Conservation (phyloP, 2,329 filamentous ascomycete species). For the Phoma sp. region DNA sequence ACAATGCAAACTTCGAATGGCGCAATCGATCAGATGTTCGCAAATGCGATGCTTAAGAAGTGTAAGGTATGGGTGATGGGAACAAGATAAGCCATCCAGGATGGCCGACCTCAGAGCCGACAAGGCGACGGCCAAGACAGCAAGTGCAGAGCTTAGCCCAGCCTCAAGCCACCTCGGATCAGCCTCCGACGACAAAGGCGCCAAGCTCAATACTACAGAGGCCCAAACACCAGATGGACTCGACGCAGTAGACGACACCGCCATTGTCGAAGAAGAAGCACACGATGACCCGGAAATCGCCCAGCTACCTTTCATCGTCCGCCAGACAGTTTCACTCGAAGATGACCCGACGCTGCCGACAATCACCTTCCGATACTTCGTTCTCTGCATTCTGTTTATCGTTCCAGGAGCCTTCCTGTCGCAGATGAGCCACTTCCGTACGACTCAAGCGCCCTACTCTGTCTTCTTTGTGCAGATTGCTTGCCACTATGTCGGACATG, state of each 20-base stretch:
- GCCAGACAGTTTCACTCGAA: constrained; percentile 62
- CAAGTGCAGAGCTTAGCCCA: constrained; percentile 21
- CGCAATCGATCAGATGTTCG: constrained; percentile 7
- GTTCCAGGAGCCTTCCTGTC: constrained; percentile 64
- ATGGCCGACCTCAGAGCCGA: constrained; percentile 16
- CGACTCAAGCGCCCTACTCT: constrained; percentile 64
- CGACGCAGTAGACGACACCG: constrained; percentile 15
- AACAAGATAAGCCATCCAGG: constrained; percentile 7
- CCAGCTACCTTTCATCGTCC: constrained; percentile 62
- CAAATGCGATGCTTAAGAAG: constrained; percentile 5
- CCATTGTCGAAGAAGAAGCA: constrained; percentile 22
- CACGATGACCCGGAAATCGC: constrained; percentile 37
- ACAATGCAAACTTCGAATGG: constrained; percentile 17
- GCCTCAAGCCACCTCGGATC: constrained; percentile 12
- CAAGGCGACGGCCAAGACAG: constrained; percentile 20
- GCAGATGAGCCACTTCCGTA: constrained; percentile 63
- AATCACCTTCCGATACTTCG: constrained; percentile 65
- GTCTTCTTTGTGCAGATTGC: constrained; percentile 68
- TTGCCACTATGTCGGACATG: constrained; percentile 61
- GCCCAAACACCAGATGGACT: constrained; percentile 3
- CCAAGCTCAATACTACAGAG: constrained; percentile 3
- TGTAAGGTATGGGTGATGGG: background rate
- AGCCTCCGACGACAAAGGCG: constrained; percentile 3
- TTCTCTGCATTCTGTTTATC: constrained; percentile 62
- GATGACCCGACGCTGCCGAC: constrained; percentile 63